Conservation (phyloP, 179 eudicot genomes). For the Carnegiea gigantea region DNA sequence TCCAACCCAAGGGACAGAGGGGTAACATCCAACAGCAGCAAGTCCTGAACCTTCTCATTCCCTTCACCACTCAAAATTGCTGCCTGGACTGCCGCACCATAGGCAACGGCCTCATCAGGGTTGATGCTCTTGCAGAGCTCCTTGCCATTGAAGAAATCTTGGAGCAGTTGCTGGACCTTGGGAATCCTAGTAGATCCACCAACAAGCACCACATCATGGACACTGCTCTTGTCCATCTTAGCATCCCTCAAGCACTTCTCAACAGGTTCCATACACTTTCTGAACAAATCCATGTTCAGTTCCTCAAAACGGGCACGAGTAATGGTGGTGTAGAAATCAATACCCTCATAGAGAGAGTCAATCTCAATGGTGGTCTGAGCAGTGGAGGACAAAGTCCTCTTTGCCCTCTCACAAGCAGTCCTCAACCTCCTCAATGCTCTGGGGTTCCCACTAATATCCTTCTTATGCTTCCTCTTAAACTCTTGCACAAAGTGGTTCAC, state of each 20-base stretch:
- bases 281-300: slow-evolving; percentile 59
- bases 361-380: slow-evolving; percentile 59
- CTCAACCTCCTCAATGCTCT: slow-evolving; percentile 58
- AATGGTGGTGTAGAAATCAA: slow-evolving; percentile 58
- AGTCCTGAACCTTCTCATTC: slow-evolving; percentile 55
- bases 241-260: slow-evolving; percentile 73
- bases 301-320: slow-evolving; percentile 66
- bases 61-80: slow-evolving; percentile 60
- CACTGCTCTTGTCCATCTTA: slow-evolving; percentile 51
- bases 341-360: slow-evolving; percentile 52
- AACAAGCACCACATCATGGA: slow-evolving; percentile 61
- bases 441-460: slow-evolving; percentile 58
- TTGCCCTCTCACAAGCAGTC: slow-evolving; percentile 66
- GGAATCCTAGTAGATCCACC: slow-evolving; percentile 71
- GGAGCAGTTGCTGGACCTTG: slow-evolving; percentile 58
- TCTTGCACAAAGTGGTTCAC: slow-evolving; percentile 64
- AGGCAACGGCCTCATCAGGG: slow-evolving; percentile 67
- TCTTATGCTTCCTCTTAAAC: slow-evolving; percentile 61
- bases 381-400: slow-evolving; percentile 54
- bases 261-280: slow-evolving; percentile 70
- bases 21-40: slow-evolving; percentile 51
- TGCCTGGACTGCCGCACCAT: slow-evolving; percentile 68
- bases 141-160: slow-evolving; percentile 68
- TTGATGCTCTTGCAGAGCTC: slow-evolving; percentile 77
- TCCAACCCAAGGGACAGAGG: slow-evolving; percentile 57